Percentiles rank a stretch among this genome's conserved stretches.
Conservation (phyloP, 345 rosid species). For the Syzygium aqueum region DNA sequence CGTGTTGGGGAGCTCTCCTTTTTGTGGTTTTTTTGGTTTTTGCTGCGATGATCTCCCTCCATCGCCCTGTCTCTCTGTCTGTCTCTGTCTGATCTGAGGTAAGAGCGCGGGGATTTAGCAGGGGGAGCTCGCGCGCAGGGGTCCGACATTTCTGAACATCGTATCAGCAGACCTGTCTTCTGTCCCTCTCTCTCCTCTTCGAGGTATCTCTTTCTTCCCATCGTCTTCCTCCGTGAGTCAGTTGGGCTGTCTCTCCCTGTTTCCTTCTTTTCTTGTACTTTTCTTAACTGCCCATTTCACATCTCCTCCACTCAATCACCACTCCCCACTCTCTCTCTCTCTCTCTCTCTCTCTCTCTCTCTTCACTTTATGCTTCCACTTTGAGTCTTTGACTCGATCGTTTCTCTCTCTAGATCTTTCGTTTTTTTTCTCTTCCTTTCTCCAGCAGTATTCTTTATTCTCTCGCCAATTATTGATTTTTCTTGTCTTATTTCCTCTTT, state of each 20-base stretch:
- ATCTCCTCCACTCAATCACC: not conserved
- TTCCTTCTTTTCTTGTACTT: not conserved
- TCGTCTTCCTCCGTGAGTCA: not conserved
- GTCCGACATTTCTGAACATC: conserved; percentile 39
- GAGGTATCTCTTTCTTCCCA: not conserved
- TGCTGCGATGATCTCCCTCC: not conserved
- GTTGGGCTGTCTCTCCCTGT: not conserved
- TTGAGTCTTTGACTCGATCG: not conserved
- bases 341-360: not conserved
- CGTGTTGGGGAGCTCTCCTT: not conserved
- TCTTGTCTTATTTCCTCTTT: not conserved
- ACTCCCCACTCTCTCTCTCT: not conserved
- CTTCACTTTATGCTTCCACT: not conserved
- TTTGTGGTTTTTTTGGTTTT: no score
- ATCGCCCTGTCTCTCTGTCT: not conserved
- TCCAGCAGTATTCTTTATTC: not conserved
- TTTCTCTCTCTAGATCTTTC: not conserved
- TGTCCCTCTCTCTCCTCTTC: conserved; percentile 3
- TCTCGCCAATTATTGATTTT: not conserved
- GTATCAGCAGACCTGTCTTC: conserved; percentile 10
- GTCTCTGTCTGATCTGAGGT: not conserved
- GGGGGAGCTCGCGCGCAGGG: not conserved
- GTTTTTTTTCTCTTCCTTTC: not conserved
- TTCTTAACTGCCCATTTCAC: not conserved
- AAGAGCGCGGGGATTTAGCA: not conserved